Base-by-base conservation (phyloP, 2,329 filamentous ascomycete genomes). In the Colletotrichum somersetense region DNA sequence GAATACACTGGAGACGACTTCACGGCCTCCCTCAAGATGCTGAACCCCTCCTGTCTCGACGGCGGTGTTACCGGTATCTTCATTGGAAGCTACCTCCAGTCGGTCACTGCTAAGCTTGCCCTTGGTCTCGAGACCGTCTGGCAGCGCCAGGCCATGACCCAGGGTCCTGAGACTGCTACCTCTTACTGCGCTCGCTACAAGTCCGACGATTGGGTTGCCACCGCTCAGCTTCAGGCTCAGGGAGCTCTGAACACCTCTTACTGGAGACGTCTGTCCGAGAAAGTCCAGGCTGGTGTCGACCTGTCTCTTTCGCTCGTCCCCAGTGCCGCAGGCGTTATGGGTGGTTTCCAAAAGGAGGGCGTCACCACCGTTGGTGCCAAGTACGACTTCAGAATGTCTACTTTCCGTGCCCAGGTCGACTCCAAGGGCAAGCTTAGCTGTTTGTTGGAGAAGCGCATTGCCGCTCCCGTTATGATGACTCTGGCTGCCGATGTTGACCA, bases 401-500 rank as follows among this genome's bases (percentile, higher is more conserved):
- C 94, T 62, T 97, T 98, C 91, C 91, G 96, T 76, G 96, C 96
- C 56, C 96, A 99, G 85, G 89, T 98, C 77, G 96, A 99, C 85
- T 97, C 95, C 79, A 91, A 94, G 81, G 96, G 96, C 82, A 97
- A 97, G 87, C 88, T 99, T 73, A 94, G 93, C 83, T 96, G 94
- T 81, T 85, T 98, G 79, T 86, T 98, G 77, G 96, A 99, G 88
- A 98, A 98, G 91, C 92, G 95, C 79, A 93, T 99, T 79, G 95
- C 95, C 40, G 94, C 95, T 75, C 93, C 95, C 38, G 95, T 99
- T 71, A 93, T 92, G 82, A 91, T 99, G 85, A 97, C 95, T 70
- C 97, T 99, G 84, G 94, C 95, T 67, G 96, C 95, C 76, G 96
- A 98, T 81, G 94, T 99, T 79, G 96, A 99, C 84, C 96, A 99